Evolutionary conservation across 2,329 filamentous ascomycete species (phyloP), one percentile per base, ranked within the genome.

Genomic region (Cordyceps cicadae): DNA sequence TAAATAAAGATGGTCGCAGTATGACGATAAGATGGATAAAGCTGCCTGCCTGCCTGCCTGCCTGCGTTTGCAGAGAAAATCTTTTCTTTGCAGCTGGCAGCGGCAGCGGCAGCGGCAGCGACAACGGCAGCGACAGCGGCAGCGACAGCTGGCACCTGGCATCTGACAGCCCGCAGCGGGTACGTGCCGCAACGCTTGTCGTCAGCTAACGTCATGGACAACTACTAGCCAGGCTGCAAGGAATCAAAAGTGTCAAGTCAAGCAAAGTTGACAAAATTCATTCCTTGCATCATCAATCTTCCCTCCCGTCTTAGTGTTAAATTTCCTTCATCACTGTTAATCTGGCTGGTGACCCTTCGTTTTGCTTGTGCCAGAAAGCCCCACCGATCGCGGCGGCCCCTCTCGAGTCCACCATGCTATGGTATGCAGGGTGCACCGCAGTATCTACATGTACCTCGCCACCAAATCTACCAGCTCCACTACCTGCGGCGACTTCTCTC

Each of bases 351-450:
- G 9, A 37, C 34, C 34, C 34, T 37, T 37, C 34, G 34, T 37
- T 11, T 3, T 37, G 4, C 24, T 24, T 24, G 11, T 37, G 7
- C 12, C 2, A 4, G 34, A 8, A 37, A n/a, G 54, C 54, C 54
- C 56, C 56, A 59, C 56, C 56, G 49, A 59, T 59, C 56, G 56
- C 56, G 39, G 48, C 56, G 49, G 56, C 37, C 48, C 34, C 21
- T 41, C 19, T 58, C 14, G 19, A 58, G 39, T 46, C 54, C 54
- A 46, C 54, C 29, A 26, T 45, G n/a, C 4, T 24, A 24, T 24
- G 24, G 32, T 3, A 51, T 51, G 49, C 49, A 56, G 19, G 29
- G 41, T 43, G 11, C 43, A 19, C 4, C 26, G 3, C 11, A 19
- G 54, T 37, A 49, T n/a, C 14, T 45, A 5, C 11, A 32, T n/a